A percentile compares a stretch with the other conserved stretches of the same genome.
phyloP scores from a whole-genome alignment of 768 basidiomycete genomes.

The Flagelloscypha sp. region DNA sequence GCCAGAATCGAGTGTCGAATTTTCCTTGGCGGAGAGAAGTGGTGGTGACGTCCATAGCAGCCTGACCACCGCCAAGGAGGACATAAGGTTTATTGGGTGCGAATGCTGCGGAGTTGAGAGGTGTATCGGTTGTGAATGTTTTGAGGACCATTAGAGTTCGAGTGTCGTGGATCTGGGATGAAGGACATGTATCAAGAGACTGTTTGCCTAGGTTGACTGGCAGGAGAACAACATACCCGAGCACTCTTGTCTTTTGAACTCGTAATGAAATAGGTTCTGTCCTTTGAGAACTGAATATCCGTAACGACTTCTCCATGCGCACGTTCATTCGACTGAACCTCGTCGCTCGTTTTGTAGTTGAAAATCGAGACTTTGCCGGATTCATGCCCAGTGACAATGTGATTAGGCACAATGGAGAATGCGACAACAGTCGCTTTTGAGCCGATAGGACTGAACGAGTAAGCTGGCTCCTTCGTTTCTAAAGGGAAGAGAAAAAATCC shows the following conservation, averaged over 20 bases:
- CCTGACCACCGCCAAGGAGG: conserved; percentile 93
- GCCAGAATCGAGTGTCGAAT: conserved; percentile 98
- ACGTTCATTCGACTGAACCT: conserved; percentile 74
- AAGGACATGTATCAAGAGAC: conserved; percentile 25
- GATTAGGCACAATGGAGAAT: conserved; percentile 68
- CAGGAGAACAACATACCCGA: conserved; percentile 45
- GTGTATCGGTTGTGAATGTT: conserved; percentile 88
- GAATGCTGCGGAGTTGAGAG: conserved; percentile 88
- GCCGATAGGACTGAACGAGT: conserved; percentile 82
- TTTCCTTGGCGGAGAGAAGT: conserved; percentile 91
- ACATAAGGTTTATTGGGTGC: conserved; percentile 83
- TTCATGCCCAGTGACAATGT: conserved; percentile 92
- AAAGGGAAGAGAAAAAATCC: conserved; percentile 5
- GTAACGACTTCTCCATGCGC: conserved; percentile 85
- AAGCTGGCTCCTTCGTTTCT: conserved; percentile 72
- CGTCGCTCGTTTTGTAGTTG: conserved; percentile 81
- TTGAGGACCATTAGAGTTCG: conserved; percentile 87
- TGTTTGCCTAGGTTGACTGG: conserved; percentile 2
- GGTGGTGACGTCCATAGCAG: conserved; percentile 95
- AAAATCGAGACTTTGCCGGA: conserved; percentile 92
- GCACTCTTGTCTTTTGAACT: conserved; percentile 96
- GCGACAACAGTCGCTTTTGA: conserved; percentile 97
- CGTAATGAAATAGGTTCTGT: conserved; percentile 92
- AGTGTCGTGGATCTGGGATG: conserved; percentile 87
- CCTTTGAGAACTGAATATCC: conserved; percentile 84